Evolutionary conservation across 2,329 filamentous ascomycete species (phyloP).

Genomic region (Ophiosphaerella narmari): DNA sequence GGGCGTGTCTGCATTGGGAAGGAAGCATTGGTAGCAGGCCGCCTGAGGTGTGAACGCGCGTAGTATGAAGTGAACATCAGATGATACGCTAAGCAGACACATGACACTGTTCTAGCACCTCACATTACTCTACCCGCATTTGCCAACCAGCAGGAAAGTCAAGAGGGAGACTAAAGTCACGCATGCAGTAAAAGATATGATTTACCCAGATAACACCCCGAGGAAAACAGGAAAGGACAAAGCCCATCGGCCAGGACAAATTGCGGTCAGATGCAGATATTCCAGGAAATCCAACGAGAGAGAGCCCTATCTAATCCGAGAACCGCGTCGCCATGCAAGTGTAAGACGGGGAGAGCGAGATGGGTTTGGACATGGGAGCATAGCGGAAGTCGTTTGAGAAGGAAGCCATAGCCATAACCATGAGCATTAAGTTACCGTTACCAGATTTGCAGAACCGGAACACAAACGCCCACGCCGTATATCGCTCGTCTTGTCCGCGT

Average conservation of each 20-base stretch:
- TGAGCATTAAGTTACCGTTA: conserved; percentile 36
- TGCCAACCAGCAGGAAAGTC: neutral
- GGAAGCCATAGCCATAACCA: conserved; percentile 29
- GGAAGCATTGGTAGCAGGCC: too few species aligned
- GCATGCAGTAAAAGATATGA: too few species aligned
- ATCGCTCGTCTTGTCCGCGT: conserved; percentile 21
- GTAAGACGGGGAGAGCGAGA: conserved; percentile 18
- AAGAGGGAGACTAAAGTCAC: too few species aligned
- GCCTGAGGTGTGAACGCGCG: too few species aligned
- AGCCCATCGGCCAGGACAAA: conserved; percentile 27
- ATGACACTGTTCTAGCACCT: neutral
- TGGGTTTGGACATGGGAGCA: conserved; percentile 25
- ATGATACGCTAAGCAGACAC: too few species aligned
- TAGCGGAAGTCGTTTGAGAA: conserved; percentile 20
- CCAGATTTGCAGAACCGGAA: conserved; percentile 24
- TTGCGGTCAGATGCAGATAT: conserved; percentile 31
- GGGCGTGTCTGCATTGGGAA: too few species aligned
- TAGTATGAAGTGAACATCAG: too few species aligned
- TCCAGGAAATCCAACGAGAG: conserved; percentile 35
- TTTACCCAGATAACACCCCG: conserved; percentile 34
- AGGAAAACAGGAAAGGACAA: conserved; percentile 23
- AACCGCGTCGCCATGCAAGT: conserved; percentile 30
- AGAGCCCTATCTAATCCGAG: conserved; percentile 31
- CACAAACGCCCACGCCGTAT: conserved; percentile 36
- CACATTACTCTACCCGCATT: neutral